Evolutionary conservation across 2,329 filamentous ascomycete species (phyloP).

Genomic region (Immersiporthe knoxdaviesiana): DNA sequence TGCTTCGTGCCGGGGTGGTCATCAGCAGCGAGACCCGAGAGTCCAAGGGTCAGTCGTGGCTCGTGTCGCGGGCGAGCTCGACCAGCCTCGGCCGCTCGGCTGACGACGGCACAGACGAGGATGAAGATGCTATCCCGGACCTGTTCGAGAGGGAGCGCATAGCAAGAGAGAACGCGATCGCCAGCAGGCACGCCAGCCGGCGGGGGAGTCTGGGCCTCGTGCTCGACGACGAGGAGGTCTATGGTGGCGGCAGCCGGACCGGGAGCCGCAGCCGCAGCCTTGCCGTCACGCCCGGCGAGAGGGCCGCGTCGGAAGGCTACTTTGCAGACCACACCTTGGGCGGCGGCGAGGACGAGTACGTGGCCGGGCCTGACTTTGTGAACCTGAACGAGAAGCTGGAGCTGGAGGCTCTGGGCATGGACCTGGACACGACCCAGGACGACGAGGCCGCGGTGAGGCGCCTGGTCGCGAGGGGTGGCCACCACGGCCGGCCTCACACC

Average conservation of each 20-base stretch:
- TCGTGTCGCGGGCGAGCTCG: conserved; percentile 66
- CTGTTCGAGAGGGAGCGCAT: conserved; percentile 40
- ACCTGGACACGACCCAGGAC: conserved; percentile 49
- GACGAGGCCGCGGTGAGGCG: conserved; percentile 63
- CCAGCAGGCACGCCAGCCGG: conserved; percentile 52
- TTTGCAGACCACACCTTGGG: conserved; percentile 39
- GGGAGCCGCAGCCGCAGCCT: conserved; percentile 48
- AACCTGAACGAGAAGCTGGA: conserved; percentile 64
- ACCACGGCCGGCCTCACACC: conserved; percentile 54
- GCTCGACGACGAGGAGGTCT: conserved; percentile 44
- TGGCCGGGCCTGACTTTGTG: conserved; percentile 63
- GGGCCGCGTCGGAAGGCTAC: conserved; percentile 41
- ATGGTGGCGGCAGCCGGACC: conserved; percentile 47
- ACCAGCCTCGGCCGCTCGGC: conserved; percentile 60
- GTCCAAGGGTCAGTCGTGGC: conserved; percentile 71
- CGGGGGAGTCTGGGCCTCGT: conserved; percentile 48
- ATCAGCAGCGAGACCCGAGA: conserved; percentile 66
- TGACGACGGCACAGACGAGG: conserved; percentile 53
- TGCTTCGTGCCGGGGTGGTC: conserved; percentile 64
- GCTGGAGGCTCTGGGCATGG: conserved; percentile 57
- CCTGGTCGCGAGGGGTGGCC: conserved; percentile 53
- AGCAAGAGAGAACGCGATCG: conserved; percentile 40
- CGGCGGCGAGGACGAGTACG: conserved; percentile 39
- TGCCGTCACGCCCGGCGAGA: conserved; percentile 50
- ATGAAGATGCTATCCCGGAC: conserved; percentile 25